Base-by-base conservation (phyloP, 164 flowering plant species). In the Macadamia integrifolia region DNA sequence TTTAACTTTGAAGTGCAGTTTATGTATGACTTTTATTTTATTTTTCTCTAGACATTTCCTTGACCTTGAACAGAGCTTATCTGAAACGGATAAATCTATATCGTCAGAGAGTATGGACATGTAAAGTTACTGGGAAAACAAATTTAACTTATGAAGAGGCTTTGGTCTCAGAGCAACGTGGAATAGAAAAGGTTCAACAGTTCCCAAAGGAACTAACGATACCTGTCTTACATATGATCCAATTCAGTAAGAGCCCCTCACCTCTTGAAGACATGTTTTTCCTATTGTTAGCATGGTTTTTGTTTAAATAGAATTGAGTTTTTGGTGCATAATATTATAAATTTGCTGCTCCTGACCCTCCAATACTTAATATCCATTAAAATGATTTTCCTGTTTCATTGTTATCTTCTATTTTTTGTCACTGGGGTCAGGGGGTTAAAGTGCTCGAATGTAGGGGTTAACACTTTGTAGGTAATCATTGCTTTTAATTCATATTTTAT, bases 101-200 rank as follows among this genome's bases (percentile, higher is more conserved):
- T 71, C 93, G 98, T 2, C 83, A 79, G 68, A 81, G 97, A 72
- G 72, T 87, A 32, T 94, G 99, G 99, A 84, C 82, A 12, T 94
- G 99, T 75, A 88, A 90, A 78, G 82, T 83, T 67, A 90, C 91
- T 67, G 98, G 89, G 59, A 94, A 92, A 74, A 62, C 71, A 71
- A 88, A 88, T 69, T 77, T 94, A 82, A 94, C 99, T 5, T 94
- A 80, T 78, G 99, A 94, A 74, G 99, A 94, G 80, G 97, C 99
- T 49, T 78, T 94, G 82, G 90, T 87, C 67, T 92, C 97, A 29
- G 99, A 94, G 72, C 81, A 75, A 63, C 83, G 66, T 60, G 97
- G 96, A 32, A 65, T 74, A 17, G 85, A 90, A 71, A 89, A 83
- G 81, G 86, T 85, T 77, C 93, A 86, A 64, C 83, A 82, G 74